Evolutionary conservation across 345 rosid species (phyloP).

Genomic region (Gossypium ekmanianum): DNA sequence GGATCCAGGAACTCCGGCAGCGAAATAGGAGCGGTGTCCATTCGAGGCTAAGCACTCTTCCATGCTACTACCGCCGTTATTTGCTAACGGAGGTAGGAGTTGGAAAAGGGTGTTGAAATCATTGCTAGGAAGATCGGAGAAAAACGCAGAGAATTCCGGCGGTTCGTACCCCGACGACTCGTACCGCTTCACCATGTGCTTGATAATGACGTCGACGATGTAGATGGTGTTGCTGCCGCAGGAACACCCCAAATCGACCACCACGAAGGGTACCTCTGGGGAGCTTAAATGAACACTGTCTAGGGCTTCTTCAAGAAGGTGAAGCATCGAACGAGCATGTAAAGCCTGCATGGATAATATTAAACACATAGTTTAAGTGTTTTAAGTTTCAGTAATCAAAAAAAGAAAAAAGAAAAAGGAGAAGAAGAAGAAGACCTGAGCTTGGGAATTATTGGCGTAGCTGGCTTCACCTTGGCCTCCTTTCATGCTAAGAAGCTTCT

Average conservation of each 20-base stretch:
- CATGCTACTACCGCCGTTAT: conserved; percentile 60
- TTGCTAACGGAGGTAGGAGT: conserved; percentile 66
- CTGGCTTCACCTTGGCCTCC: conserved; percentile 90
- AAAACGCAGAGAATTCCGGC: conserved; percentile 83
- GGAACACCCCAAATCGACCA: conserved; percentile 93
- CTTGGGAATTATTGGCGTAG: conserved; percentile 95
- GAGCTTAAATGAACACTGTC: conserved; percentile 55
- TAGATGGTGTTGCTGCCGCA: conserved; percentile 71
- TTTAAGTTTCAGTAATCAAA: too few species aligned
- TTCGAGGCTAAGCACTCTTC: conserved; percentile 78
- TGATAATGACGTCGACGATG: conserved; percentile 64
- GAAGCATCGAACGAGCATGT: conserved; percentile 91
- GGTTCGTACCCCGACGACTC: conserved; percentile 47
- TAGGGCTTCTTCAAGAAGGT: conserved; percentile 80
- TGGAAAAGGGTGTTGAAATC: conserved; percentile 96
- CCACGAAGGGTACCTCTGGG: conserved; percentile 56
- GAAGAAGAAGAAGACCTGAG: conserved; percentile 45
- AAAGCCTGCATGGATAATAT: conserved; percentile 45
- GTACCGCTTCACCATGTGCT: conserved; percentile 69
- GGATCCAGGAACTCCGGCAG: conserved; percentile 86
- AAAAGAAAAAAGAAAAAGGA: not conserved
- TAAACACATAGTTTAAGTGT: not conserved
- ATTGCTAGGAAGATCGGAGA: conserved; percentile 90
- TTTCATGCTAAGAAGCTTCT: conserved; percentile 86
- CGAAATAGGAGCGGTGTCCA: conserved; percentile 71